phyloP scores from a whole-genome alignment of 176 grass and related monocot genomes.

The Pharus latifolius region DNA sequence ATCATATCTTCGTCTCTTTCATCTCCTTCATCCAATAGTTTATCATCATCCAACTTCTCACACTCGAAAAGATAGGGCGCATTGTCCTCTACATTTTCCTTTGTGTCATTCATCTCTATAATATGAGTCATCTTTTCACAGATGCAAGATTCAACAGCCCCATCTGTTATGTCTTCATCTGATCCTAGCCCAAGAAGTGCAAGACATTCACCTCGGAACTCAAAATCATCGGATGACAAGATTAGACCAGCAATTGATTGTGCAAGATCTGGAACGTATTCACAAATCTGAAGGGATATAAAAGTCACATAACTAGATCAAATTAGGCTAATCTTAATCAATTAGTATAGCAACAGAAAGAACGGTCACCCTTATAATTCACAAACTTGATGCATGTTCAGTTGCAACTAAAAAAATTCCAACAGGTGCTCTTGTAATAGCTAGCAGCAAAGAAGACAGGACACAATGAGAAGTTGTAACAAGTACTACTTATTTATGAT shows the following conservation, averaged over 20 bases:
- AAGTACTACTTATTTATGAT: too few species aligned
- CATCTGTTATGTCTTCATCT: constrained; percentile 10
- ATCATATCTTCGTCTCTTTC: constrained; percentile 11
- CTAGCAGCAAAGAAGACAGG: too few species aligned
- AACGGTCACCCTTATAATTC: background rate
- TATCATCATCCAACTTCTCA: constrained; percentile 25
- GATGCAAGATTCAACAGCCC: constrained; percentile 32
- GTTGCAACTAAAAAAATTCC: background rate
- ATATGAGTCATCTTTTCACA: constrained; percentile 37
- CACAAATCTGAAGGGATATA: constrained; percentile 23
- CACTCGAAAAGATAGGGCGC: constrained; percentile 44
- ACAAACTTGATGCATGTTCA: background rate
- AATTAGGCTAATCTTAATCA: background rate
- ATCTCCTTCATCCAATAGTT: constrained; percentile 13
- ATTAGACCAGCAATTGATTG: constrained; percentile 48
- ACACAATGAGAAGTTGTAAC: too few species aligned
- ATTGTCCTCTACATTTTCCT: constrained; percentile 5
- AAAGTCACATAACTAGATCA: background rate
- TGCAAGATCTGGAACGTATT: constrained; percentile 48
- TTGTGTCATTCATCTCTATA: constrained; percentile 45
- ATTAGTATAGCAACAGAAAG: background rate
- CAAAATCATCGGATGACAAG: constrained; percentile 34
- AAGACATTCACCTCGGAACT: constrained; percentile 43
- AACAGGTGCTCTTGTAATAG: too few species aligned
- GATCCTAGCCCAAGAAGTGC: constrained; percentile 41